Base-by-base conservation (phyloP, 2,329 filamentous ascomycete genomes). In the Coniochaeta hoffmannii region DNA sequence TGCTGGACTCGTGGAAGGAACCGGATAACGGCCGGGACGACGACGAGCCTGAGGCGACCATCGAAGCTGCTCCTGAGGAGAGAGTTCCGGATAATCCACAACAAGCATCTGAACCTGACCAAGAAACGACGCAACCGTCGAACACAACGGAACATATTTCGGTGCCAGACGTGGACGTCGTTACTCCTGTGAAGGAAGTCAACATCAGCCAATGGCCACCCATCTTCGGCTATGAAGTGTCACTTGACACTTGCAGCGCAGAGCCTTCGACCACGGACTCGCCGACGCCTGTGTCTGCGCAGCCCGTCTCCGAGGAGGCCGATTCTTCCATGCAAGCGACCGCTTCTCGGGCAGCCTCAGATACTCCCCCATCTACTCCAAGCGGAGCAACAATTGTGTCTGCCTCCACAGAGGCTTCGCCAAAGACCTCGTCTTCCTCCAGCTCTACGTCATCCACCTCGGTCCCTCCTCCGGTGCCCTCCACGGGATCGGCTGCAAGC, bases 1-100 rank as follows among this genome's bases (percentile, higher is more conserved):
- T 99, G 85, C 83, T 97, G 64, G 91, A 99, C 68, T 92, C 93
- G 56, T 90, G 89, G 75, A 90, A 93, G 66, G 89, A 96, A 55
- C 86, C 89, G 56, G 90, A 95, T 60, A 53, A 58, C 6, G 59
- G 82, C 55, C 81, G 82, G 50, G 80, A 86, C n/a, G 83, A 88
- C 15, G 81, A 83, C 17, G 76, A 82, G 31, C 71, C 74, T 44
- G 76, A 78, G 46, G 71, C 74, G 57, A 65, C 12, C 53, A 62
- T 41, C 12, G 36, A 54, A 9, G 19, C 11, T 19, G 19, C 36
- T 19, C 19, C 51, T 44, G 34, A 54, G 11, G 66, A 65, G 53
- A 67, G 60, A 57, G 12, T 11, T 50, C 12, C 46, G 24, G 14
- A 32, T 5, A 52, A 11, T 34, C 24, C 32, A 7, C 28, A 35